These are phyloP conservation scores for Dimocarpus longan DNA, from an alignment of 345 rosid species.

Conservation along the genomic window DNA sequence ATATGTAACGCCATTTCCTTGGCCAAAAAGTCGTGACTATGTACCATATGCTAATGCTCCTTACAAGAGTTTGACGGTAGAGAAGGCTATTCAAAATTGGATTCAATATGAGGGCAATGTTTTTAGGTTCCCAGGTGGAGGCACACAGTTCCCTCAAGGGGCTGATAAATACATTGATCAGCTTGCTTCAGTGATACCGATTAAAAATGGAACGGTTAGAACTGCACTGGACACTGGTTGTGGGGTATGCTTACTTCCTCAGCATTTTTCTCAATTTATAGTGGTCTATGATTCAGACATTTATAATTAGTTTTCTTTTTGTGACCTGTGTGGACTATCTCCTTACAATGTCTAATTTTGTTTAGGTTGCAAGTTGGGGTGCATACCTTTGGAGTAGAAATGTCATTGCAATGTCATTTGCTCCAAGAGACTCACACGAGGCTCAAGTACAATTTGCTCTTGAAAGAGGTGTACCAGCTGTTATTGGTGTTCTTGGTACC, in stretches of 20 bases:
- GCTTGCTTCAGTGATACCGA: constrained; percentile 90
- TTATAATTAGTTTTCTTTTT: neutral
- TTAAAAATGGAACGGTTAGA: constrained; percentile 88
- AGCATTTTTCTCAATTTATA: neutral
- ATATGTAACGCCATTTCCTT: constrained; percentile 92
- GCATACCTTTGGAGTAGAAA: constrained; percentile 98
- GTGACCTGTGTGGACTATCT: neutral
- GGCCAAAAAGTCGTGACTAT: constrained; percentile 99
- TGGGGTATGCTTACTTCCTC: constrained; percentile 64
- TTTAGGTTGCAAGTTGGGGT: constrained; percentile 97
- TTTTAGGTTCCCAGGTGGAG: constrained; percentile 98
- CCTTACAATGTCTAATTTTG: constrained; percentile 1
- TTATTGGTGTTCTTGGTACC: constrained; percentile 96
- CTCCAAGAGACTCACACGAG: constrained; percentile 98
- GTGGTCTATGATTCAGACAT: neutral
- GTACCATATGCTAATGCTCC: constrained; percentile 99
- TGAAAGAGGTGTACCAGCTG: constrained; percentile 99
- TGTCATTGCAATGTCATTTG: constrained; percentile 95
- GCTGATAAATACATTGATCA: constrained; percentile 95
- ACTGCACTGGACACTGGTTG: constrained; percentile 98
- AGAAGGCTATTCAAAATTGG: constrained; percentile 99
- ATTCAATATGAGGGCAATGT: constrained; percentile 95
- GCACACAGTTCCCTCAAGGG: constrained; percentile 99
- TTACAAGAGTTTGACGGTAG: constrained; percentile 94
- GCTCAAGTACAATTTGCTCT: constrained; percentile 99